Base-by-base conservation (phyloP, 2,329 filamentous ascomycete genomes). In the Aspergillus sp. region DNA sequence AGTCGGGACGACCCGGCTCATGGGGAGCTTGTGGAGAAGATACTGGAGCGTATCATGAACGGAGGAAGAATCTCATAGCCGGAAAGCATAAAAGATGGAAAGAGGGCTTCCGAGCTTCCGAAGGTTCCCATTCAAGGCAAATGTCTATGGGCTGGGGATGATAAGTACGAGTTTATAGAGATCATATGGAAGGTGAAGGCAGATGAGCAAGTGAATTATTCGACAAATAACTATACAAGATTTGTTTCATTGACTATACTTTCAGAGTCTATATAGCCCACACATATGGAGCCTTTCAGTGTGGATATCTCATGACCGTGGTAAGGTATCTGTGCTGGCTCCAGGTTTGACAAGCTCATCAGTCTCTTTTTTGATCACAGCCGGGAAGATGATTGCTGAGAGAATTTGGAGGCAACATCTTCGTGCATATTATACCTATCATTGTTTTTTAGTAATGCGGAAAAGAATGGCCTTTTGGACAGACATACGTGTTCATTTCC, bases 401-500 rank as follows among this genome's bases (percentile, higher is more conserved):
- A 11, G 34, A 38, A 38, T 17, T 38, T 38, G 34, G 34, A n/a
- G 16, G 34, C 40, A 43, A 83, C 68, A 54, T 84, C 81, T 49
- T 73, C 74, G 61, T 81, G 77, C 80, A 85, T 83, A 60, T 85
- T 80, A 56, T 85, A 85, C 13, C 79, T 81, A 14, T 17, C 4
- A 10, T 6, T 6, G 32, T 10, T 20, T 47, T 10, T 52, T 29
- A 19, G 32, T 45, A 42, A 11, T 16, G 20, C 41, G 19, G 23
- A 16, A 49, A n/a, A 38, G 20, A 29, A 21, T 2, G 21, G 17
- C 14, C 16, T n/a, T 7, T 16, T 16, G 32, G 4, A 45, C n/a
- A 43, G 31, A 76, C 79, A 73, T 72, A 83, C 75, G 76, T 74
- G 54, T 88, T 88, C 84, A 88, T 87, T 66, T 88, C 85, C 57